A percentile compares a stretch with the other conserved stretches of the same genome.
phyloP scores from a whole-genome alignment of 495 filamentous ascomycete species.

The Xylaria sp. region DNA sequence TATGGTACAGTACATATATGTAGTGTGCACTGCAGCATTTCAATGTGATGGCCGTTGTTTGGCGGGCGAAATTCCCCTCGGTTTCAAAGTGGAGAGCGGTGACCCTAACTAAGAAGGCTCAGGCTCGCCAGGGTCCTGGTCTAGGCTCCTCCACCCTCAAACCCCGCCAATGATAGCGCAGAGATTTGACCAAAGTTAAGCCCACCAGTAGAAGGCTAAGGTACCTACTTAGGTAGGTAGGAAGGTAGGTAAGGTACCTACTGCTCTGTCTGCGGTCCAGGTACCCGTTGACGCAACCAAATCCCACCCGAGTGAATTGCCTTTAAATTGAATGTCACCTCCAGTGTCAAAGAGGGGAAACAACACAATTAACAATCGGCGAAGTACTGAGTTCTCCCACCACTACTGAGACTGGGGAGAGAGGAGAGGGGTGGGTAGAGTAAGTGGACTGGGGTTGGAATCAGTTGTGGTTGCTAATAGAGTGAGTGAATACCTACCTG shows the following conservation, averaged over 20 bases:
- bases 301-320: slow-evolving; percentile 19
- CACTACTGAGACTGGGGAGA: neutral
- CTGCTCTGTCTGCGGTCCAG: neutral
- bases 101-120: slow-evolving; percentile 15
- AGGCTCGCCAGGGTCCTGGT: slow-evolving; percentile 5
- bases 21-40: slow-evolving; percentile 3
- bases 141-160: neutral
- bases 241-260: neutral
- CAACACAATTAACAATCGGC: neutral
- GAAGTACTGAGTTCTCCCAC: neutral
- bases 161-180: slow-evolving; percentile 9
- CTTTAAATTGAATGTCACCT: slow-evolving; percentile 2
- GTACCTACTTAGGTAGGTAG: neutral
- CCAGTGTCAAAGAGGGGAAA: neutral
- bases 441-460: neutral
- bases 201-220: neutral
- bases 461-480: neutral
- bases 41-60: slow-evolving; percentile 6
- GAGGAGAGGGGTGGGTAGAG: neutral
- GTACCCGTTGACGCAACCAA: neutral
- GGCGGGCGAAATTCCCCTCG: neutral
- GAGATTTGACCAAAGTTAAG: neutral
- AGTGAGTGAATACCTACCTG: neutral
- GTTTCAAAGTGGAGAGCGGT: slow-evolving; percentile 6
- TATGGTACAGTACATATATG: too few species aligned